These are phyloP conservation scores for Ophiostoma australiae DNA, from an alignment of 2,329 filamentous ascomycete species.

Conservation along the genomic window DNA sequence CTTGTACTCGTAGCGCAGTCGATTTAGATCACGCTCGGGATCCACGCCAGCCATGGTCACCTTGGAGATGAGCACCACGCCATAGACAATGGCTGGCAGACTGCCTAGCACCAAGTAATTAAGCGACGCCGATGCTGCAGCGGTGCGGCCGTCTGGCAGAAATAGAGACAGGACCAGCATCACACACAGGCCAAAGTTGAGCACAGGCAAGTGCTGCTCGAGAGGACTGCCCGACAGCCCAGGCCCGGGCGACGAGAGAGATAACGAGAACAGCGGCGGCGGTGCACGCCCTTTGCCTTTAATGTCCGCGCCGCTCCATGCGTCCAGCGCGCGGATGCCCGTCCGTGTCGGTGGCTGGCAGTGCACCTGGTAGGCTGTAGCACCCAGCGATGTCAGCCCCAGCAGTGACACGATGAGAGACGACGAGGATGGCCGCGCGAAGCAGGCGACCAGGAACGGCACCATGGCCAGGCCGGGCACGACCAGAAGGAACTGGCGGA, in stretches of 20 bases:
- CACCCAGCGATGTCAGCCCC: constrained; percentile 57
- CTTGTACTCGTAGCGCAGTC: constrained; percentile 61
- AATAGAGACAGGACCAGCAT: constrained; percentile 46
- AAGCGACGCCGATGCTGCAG: constrained; percentile 23
- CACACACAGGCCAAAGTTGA: constrained; percentile 55
- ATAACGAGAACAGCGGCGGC: not conserved
- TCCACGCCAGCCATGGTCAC: constrained; percentile 64
- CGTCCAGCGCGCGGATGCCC: constrained; percentile 48
- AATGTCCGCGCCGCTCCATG: constrained; percentile 36
- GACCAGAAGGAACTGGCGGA: constrained; percentile 50
- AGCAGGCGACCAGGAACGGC: constrained; percentile 33
- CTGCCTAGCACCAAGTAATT: constrained; percentile 39
- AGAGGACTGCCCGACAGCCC: constrained; percentile 40
- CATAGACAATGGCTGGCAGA: constrained; percentile 56
- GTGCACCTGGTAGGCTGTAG: constrained; percentile 58
- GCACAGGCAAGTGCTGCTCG: constrained; percentile 52
- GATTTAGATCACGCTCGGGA: constrained; percentile 58
- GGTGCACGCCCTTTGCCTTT: constrained; percentile 26
- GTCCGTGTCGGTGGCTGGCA: constrained; percentile 51
- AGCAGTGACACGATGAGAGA: constrained; percentile 47
- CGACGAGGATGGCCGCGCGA: constrained; percentile 32
- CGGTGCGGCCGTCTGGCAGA: constrained; percentile 33
- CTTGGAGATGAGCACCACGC: constrained; percentile 57
- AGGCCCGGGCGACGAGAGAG: not conserved
- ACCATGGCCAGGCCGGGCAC: constrained; percentile 40